Percentiles rank a stretch among this genome's conserved stretches.
Conservation (phyloP, 768 basidiomycete genomes). For the Lentinula aciculospora region DNA sequence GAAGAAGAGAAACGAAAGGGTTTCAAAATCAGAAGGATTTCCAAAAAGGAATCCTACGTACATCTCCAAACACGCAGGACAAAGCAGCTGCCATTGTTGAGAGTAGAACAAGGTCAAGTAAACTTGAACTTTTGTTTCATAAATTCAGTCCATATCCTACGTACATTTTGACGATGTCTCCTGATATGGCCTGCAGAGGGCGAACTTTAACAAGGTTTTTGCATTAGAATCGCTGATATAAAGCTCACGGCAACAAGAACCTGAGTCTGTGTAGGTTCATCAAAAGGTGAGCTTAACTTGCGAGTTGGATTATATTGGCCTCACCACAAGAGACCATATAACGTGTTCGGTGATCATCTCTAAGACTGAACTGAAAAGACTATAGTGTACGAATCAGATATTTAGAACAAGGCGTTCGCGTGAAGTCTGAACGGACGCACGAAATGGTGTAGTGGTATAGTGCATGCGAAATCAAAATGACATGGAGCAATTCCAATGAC, state of each 20-base stretch:
- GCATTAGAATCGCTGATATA: no score
- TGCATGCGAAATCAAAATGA: background rate
- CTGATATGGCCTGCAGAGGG: background rate
- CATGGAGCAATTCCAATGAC: background rate
- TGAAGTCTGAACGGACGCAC: background rate
- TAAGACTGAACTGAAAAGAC: background rate
- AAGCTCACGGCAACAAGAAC: background rate
- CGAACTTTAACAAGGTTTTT: no score
- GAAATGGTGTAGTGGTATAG: background rate
- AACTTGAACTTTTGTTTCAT: no score
- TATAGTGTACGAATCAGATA: background rate
- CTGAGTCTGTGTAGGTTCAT: background rate
- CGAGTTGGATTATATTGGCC: background rate
- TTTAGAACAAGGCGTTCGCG: background rate
- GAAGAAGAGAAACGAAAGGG: no score
- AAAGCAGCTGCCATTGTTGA: background rate
- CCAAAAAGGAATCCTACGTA: background rate
- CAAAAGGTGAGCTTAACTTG: background rate
- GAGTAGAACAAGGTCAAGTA: background rate
- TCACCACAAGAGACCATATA: background rate
- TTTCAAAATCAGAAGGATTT: background rate
- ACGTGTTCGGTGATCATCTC: background rate
- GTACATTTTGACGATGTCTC: background rate
- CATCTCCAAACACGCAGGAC: background rate
- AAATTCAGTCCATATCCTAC: no score